These are phyloP conservation scores for Talaromyces nanjingensis DNA, from an alignment of 495 filamentous ascomycete genomes.

Conservation along the genomic window DNA sequence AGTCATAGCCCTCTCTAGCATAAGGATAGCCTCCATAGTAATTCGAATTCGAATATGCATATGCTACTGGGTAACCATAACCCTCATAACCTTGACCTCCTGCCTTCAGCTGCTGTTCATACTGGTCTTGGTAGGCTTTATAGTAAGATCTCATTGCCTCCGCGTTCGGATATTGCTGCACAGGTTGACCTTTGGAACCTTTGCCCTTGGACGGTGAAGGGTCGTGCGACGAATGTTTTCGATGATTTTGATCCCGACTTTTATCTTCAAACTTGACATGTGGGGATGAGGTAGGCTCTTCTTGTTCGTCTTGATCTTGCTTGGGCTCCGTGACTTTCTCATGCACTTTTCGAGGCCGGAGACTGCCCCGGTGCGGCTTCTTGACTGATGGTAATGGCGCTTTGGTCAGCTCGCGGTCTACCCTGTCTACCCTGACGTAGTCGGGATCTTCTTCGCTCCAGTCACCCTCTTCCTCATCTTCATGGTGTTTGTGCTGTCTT, in stretches of 20 bases:
- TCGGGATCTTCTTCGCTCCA: neutral
- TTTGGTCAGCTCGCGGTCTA: neutral
- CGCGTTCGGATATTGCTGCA: neutral
- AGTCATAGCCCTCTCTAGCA: neutral
- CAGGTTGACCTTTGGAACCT: neutral
- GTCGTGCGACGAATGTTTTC: neutral
- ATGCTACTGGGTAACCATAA: neutral
- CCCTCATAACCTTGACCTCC: neutral
- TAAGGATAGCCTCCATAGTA: neutral
- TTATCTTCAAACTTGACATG: conserved; percentile 1
- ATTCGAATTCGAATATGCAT: neutral
- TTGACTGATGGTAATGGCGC: neutral
- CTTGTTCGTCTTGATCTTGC: neutral
- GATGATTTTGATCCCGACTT: neutral
- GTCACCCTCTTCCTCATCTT: neutral
- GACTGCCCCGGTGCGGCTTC: neutral
- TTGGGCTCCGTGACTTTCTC: neutral
- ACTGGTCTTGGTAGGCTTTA: neutral
- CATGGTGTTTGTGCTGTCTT: neutral
- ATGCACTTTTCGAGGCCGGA: neutral
- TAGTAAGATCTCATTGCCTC: neutral
- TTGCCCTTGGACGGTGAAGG: neutral
- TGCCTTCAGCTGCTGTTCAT: neutral
- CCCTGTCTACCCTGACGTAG: neutral
- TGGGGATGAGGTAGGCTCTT: neutral